Evolutionary conservation across 140 eudicot species (phyloP).

Genomic region (Bidens hawaiensis): DNA sequence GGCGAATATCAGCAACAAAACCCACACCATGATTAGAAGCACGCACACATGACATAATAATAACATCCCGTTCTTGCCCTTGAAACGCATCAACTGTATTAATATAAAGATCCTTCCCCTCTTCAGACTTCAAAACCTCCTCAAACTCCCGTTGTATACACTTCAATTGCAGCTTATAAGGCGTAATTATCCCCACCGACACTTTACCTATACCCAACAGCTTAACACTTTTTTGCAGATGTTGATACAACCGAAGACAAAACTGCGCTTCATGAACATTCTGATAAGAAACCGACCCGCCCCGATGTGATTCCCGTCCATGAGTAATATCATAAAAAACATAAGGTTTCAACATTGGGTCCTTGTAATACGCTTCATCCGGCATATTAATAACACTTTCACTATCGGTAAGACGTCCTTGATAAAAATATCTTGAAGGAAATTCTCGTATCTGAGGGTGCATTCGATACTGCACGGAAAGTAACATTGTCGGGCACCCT

Average conservation of each 20-base stretch:
- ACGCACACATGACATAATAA: conserved; percentile 97
- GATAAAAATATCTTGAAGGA: conserved; percentile 87
- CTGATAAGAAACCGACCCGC: conserved; percentile 91
- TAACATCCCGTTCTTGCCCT: conserved; percentile 98
- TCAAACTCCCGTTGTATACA: conserved; percentile 95
- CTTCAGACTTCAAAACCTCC: conserved; percentile 80
- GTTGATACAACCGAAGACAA: conserved; percentile 79
- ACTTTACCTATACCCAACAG: conserved; percentile 55
- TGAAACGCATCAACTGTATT: conserved; percentile 98
- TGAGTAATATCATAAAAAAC: conserved; percentile 75
- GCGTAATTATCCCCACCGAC: conserved; percentile 89
- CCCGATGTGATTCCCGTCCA: conserved; percentile 92
- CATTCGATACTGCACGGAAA: conserved; percentile 96
- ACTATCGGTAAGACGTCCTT: conserved; percentile 90
- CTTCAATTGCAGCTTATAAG: conserved; percentile 86
- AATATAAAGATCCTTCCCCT: conserved; percentile 78
- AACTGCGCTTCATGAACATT: conserved; percentile 92
- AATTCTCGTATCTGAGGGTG: conserved; percentile 92
- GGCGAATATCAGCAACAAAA: conserved; percentile 92
- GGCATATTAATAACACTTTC: conserved; percentile 70
- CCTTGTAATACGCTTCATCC: conserved; percentile 74
- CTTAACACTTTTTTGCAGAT: conserved; percentile 73
- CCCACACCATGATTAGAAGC: conserved; percentile 95
- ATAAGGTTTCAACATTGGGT: conserved; percentile 69
- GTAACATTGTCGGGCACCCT: conserved; percentile 92